Evolutionary conservation across 2,329 filamentous ascomycete genomes (phyloP), one percentile per base, ranked within the genome.

Genomic region (Ophiostoma triangulosporum): DNA sequence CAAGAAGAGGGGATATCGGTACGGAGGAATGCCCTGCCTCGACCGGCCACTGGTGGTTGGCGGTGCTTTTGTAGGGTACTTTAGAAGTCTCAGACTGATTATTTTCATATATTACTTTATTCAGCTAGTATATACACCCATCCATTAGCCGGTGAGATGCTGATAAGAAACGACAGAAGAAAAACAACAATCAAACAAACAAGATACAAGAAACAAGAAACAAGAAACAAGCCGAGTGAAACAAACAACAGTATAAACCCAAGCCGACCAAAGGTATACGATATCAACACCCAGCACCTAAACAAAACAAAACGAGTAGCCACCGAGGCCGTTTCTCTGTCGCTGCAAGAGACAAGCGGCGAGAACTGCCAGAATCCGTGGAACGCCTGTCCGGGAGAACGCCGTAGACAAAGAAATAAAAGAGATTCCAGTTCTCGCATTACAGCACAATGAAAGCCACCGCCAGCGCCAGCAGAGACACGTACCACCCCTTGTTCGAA

Each of bases 361-460:
- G 38, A 43, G 38, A 20, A 43, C 38, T 43, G 20, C 38, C 38
- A 43, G 38, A 46, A 27, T 46, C 43, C 43, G 26, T 29, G 29
- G 38, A 46, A 46, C 24, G 24, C 26, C 45, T 31, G 27, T 22
- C 26, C 17, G 17, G 45, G 14, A 33, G 17, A 32, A 33, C 46
- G 29, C 31, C 29, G n/a, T 22, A 49, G 12, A 49, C 46, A 24
- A 48, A 32, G n/a, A n/a, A n/a, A n/a, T n/a, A n/a, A n/a, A n/a
- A n/a, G n/a, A n/a, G n/a, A n/a, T n/a, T n/a, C n/a, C n/a, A n/a
- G n/a, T n/a, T n/a, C n/a, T n/a, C n/a, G 17, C 27, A n/a, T 33
- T 56, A 56, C 48, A 51, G 15, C n/a, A 56, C 6, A 20, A 56
- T 22, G 48, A 56, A 54, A 14, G 51, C 54, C 5, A 56, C 48